A percentile compares a stretch with the other conserved stretches of the same genome.
Evolutionary conservation across 78 protist genomes (phyloP).

Genomic region (Bodo saltans): DNA sequence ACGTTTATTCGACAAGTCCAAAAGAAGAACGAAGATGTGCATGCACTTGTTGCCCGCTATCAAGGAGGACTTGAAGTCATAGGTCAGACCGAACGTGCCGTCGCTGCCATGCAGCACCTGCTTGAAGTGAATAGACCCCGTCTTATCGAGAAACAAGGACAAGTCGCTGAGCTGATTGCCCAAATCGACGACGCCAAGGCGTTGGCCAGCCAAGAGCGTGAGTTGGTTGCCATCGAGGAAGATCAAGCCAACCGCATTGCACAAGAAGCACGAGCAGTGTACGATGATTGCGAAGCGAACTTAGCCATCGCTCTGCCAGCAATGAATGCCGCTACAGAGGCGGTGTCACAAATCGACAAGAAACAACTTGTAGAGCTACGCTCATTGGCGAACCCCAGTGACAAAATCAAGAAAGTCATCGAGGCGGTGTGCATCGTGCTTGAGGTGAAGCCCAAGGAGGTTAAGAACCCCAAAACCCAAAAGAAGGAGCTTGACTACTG

Average conservation of each 20-base stretch:
- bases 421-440: slow-evolving; percentile 61
- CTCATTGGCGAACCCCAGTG: slow-evolving; percentile 41
- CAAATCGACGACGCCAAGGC: slow-evolving; percentile 40
- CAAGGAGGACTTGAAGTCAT: slow-evolving; percentile 9
- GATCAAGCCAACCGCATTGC: slow-evolving; percentile 38
- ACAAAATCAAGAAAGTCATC: slow-evolving; percentile 48
- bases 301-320: slow-evolving; percentile 61
- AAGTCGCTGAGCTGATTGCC: slow-evolving; percentile 49
- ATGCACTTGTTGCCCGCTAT: background rate
- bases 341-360: slow-evolving; percentile 35
- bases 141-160: slow-evolving; percentile 15
- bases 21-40: background rate
- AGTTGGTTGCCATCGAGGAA: slow-evolving; percentile 44
- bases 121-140: slow-evolving; percentile 7
- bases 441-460: slow-evolving; percentile 8
- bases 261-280: slow-evolving; percentile 14
- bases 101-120: slow-evolving; percentile 34
- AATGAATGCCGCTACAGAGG: slow-evolving; percentile 39
- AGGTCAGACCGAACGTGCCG: slow-evolving; percentile 4
- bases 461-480: slow-evolving; percentile 7
- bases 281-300: slow-evolving; percentile 41
- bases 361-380: slow-evolving; percentile 45
- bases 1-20: background rate
- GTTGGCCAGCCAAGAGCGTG: slow-evolving; percentile 36
- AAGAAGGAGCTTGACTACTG: slow-evolving; percentile 51